Evolutionary conservation across 164 flowering plant species (phyloP).

Genomic region (Stephania cephalantha): DNA sequence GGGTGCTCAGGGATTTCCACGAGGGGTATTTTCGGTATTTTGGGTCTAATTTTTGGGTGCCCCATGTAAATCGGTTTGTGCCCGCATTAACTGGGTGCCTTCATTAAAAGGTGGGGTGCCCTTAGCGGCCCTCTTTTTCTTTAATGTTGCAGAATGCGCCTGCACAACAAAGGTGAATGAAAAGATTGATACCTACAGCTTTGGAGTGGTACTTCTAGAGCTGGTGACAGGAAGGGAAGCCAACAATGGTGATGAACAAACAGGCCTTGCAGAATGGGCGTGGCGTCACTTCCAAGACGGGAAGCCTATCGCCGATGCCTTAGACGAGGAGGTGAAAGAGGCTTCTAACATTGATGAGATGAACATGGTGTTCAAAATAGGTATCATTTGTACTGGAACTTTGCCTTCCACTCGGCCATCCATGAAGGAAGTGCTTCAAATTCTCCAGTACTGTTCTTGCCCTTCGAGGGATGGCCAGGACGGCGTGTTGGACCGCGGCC

Average conservation of each 20-base stretch:
- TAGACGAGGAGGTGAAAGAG: constrained; percentile 51
- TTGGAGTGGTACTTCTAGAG: constrained; percentile 84
- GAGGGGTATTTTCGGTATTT: too few relatives aligned
- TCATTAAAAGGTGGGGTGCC: too few relatives aligned
- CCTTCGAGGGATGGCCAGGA: background rate
- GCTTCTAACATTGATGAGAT: constrained; percentile 40
- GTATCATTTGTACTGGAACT: constrained; percentile 60
- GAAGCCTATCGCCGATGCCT: constrained; percentile 28
- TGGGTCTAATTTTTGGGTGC: too few relatives aligned
- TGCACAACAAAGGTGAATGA: constrained; percentile 59
- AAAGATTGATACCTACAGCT: constrained; percentile 79
- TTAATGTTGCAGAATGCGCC: constrained; percentile 53
- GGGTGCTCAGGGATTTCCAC: too few relatives aligned
- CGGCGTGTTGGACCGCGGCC: constrained; percentile 31
- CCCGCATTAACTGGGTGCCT: too few relatives aligned
- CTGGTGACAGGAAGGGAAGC: constrained; percentile 69
- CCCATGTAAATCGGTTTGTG: too few relatives aligned
- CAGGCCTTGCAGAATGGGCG: constrained; percentile 69
- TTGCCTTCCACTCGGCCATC: constrained; percentile 62
- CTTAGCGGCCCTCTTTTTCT: too few relatives aligned
- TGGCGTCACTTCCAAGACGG: constrained; percentile 43
- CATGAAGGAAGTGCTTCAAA: constrained; percentile 68
- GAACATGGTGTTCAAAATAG: constrained; percentile 49
- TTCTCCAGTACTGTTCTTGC: constrained; percentile 27
- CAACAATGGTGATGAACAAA: constrained; percentile 41